Conservation (phyloP, 352 stramenopile genomes). For the Nothophytophthora sp. region DNA sequence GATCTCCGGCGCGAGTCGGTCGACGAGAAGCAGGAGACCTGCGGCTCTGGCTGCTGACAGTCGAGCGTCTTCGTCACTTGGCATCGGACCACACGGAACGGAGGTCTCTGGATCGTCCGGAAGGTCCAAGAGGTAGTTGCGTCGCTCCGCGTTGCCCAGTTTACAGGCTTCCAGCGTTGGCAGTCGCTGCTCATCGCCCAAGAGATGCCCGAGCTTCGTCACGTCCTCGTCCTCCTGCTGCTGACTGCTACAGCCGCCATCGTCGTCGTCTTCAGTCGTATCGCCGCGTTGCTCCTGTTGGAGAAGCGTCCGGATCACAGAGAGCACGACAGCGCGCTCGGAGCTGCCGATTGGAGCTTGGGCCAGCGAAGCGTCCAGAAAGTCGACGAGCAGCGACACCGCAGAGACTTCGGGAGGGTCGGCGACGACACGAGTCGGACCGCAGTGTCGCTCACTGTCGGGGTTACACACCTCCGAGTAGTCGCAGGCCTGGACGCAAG, state of each 20-base stretch:
- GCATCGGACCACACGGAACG: conserved; percentile 23
- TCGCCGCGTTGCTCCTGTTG: conserved; percentile 12
- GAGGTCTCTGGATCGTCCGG: conserved; percentile 14
- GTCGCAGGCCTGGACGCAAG: conserved; percentile 23
- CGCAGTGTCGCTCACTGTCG: conserved; percentile 11
- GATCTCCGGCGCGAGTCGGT: conserved; percentile 9
- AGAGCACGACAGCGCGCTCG: conserved; percentile 21
- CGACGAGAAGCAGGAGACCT: conserved; percentile 9
- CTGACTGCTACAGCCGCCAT: neutral
- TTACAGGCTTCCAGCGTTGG: conserved; percentile 15
- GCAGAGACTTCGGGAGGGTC: conserved; percentile 10
- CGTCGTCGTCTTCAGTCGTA: neutral
- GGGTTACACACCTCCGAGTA: conserved; percentile 18
- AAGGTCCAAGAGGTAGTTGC: conserved; percentile 29
- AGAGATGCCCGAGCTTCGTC: neutral
- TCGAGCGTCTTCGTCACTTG: conserved; percentile 37
- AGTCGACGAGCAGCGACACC: conserved; percentile 24
- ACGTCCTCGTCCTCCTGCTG: conserved; percentile 2
- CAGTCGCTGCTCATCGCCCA: neutral
- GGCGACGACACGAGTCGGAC: conserved; percentile 16
- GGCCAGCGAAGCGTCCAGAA: conserved; percentile 27
- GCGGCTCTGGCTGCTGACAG: conserved; percentile 20
- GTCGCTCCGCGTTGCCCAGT: conserved; percentile 25
- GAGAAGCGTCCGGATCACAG: conserved; percentile 33
- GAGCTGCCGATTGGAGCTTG: conserved; percentile 8